Conservation (phyloP, 2,329 filamentous ascomycete species). For the Ophiostoma tasmaniense region DNA sequence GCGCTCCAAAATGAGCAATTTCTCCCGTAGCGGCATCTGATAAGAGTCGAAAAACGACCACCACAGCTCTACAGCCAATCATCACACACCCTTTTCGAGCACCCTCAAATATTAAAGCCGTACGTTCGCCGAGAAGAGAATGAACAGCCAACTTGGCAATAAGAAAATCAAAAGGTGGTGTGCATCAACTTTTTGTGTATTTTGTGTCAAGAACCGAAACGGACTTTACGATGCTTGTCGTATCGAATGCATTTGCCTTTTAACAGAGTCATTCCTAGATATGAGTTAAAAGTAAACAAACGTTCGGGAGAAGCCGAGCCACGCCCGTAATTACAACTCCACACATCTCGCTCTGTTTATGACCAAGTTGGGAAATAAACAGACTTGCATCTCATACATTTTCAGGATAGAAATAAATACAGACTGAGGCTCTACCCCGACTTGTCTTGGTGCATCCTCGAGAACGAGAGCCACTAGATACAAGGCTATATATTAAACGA, state of each 20-base stretch:
- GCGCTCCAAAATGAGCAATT: neutral
- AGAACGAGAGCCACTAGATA: neutral
- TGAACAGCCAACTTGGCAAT: no score
- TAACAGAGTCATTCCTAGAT: neutral
- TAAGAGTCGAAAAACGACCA: neutral
- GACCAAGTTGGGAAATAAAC: no score
- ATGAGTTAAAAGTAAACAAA: neutral
- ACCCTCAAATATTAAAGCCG: neutral
- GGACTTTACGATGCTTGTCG: no score
- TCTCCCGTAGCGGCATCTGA: constrained; percentile 2
- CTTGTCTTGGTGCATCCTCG: neutral
- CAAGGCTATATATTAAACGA: neutral
- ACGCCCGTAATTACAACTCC: neutral
- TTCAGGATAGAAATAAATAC: neutral
- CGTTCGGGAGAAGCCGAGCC: neutral
- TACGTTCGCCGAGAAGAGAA: neutral
- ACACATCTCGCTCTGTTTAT: neutral
- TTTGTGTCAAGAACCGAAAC: no score
- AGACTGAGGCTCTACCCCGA: neutral
- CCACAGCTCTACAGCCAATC: neutral
- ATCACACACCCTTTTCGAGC: neutral
- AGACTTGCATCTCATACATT: no score
- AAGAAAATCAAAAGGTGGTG: no score
- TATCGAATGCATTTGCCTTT: no score
- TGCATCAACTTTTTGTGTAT: no score